These are phyloP conservation scores for Gonium pectorale DNA, from an alignment of 139 green algal genomes.

Conservation along the genomic window DNA sequence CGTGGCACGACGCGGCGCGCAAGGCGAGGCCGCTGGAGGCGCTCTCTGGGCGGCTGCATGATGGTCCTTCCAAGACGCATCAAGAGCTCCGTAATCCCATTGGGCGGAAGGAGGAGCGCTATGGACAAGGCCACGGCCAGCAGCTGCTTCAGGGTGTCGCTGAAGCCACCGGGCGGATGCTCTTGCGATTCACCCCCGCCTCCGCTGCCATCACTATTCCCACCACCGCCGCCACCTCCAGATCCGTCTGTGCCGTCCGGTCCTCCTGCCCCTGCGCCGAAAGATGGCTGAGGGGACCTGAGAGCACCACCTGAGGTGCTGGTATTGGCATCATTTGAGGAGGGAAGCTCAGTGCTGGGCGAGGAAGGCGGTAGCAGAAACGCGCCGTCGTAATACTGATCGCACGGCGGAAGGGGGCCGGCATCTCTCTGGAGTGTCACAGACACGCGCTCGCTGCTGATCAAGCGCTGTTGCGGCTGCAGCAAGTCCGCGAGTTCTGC, in stretches of 20 bases:
- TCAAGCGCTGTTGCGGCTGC: not conserved
- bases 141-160: conserved; percentile 20
- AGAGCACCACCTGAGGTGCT: no score
- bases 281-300: no score
- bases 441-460: no score
- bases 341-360: no score
- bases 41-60: not conserved
- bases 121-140: conserved; percentile 26
- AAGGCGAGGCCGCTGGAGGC: not conserved
- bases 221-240: not conserved
- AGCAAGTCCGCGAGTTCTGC: not conserved
- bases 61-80: not conserved
- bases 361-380: no score
- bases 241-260: no score
- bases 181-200: not conserved
- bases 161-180: no score
- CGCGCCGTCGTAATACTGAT: no score
- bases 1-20: not conserved
- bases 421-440: no score
- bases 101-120: conserved; percentile 27
- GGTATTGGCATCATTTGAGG: no score
- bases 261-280: no score
- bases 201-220: not conserved
- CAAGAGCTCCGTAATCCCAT: conserved; percentile 15
- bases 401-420: no score